Base-by-base conservation (phyloP, 176 grass and related monocot species). In the Juncus inflexus region DNA sequence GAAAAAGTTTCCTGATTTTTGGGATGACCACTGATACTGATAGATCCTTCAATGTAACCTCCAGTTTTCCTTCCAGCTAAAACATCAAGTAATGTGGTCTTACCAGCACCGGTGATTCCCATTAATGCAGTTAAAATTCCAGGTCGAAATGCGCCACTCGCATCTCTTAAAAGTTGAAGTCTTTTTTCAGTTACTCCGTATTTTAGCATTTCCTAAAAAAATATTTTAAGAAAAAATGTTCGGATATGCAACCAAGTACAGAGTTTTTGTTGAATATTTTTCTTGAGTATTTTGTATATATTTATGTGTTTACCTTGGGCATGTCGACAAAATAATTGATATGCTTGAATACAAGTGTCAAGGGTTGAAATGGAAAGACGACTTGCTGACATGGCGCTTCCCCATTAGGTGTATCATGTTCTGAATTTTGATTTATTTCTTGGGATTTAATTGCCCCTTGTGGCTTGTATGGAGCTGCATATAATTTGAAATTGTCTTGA, bases 61-160 rank as follows among this genome's bases (percentile, higher is more conserved):
- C 77, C 82, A 57, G 92, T 96, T 91, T 96, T 96, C 65, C 92
- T 88, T 81, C 92, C 92, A 70, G 82, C 84, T 67, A 91, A 88
- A 68, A 96, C 87, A 74, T 91, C 92, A 3, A 96, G 77, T 63
- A 96, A 38, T 74, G 92, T 96, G 72, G 92, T 96, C 73, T 96
- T 96, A 47, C 92, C 92, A 64, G 92, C 92, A 50, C 92, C 92
- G 47, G 92, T 96, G 54, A 96, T 65, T 35, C 92, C 92, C 92
- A 96, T 96, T 50, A 96, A 63, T 74, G 87, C 92, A 74, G 84
- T 96, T 83, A 96, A 69, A 15, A 96, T 79, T 63, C 92, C 87
- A 55, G 92, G 87, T 71, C 72, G 82, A 65, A 96, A 86, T 39
- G 75, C 84, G 64, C 92, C 92, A 64, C 79, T 91, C 57, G 86